Conservation (phyloP, 192 early-diverging fungal species). For the Coemansia sp. region DNA sequence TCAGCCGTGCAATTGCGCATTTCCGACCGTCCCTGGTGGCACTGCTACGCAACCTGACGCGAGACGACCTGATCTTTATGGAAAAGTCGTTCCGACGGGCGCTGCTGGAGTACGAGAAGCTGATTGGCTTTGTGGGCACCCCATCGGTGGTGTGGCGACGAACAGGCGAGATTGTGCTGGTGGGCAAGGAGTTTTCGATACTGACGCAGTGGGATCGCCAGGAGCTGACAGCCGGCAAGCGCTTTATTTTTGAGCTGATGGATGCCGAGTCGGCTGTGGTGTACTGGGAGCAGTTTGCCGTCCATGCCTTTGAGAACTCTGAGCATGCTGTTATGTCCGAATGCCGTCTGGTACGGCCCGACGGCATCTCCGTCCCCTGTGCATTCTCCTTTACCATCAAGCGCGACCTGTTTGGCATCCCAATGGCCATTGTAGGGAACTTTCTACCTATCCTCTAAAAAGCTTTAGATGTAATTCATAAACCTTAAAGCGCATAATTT, state of each 20-base stretch:
- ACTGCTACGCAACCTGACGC: conserved; percentile 88
- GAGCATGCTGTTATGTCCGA: conserved; percentile 85
- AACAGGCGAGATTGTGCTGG: conserved; percentile 92
- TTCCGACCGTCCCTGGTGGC: conserved; percentile 94
- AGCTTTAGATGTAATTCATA: no score
- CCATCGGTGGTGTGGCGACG: conserved; percentile 96
- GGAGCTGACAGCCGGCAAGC: conserved; percentile 59
- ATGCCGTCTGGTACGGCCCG: conserved; percentile 78
- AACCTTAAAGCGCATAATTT: not conserved
- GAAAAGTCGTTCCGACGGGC: conserved; percentile 96
- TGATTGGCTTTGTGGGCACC: conserved; percentile 93
- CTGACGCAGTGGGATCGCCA: conserved; percentile 90
- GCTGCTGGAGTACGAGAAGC: conserved; percentile 89
- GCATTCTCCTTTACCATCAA: conserved; percentile 97
- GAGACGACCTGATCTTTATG: conserved; percentile 93
- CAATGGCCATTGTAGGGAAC: conserved; percentile 80
- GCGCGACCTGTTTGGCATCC: conserved; percentile 94
- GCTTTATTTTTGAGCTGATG: conserved; percentile 75
- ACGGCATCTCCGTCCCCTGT: conserved; percentile 73
- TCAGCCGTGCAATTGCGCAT: conserved; percentile 81
- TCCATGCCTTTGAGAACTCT: conserved; percentile 90
- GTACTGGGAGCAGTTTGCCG: conserved; percentile 94
- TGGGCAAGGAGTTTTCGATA: conserved; percentile 94
- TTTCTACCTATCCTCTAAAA: conserved; percentile 47
- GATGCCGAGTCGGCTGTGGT: conserved; percentile 86